These are phyloP conservation scores for Boechera divaricarpa DNA, from an alignment of 345 rosid genomes.

Conservation along the genomic window DNA sequence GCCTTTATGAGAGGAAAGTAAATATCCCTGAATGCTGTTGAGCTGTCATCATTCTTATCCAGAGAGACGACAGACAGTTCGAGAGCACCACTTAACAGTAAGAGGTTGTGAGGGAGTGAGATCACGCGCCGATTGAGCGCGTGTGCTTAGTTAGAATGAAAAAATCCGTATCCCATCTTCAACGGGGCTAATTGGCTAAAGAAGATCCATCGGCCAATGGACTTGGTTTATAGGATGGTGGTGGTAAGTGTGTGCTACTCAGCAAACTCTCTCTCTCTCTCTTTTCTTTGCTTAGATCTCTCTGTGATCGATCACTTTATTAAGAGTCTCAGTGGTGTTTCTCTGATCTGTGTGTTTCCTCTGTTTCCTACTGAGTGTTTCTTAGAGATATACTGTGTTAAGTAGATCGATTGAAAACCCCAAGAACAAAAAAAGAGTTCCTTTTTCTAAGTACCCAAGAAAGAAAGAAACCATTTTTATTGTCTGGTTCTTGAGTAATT, in stretches of 20 bases:
- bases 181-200: constrained; percentile 21
- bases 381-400: neutral
- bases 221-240: constrained; percentile 24
- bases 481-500: constrained; percentile 13
- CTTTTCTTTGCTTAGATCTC: constrained; percentile 16
- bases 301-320: constrained; percentile 14
- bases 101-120: constrained; percentile 11
- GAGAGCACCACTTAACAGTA: constrained; percentile 7
- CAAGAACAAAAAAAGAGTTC: neutral
- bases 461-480: constrained; percentile 3
- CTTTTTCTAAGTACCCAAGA: neutral
- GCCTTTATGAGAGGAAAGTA: neutral
- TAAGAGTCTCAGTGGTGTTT: neutral
- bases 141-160: constrained; percentile 14
- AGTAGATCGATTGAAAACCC: neutral
- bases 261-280: neutral
- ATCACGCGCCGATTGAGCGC: constrained; percentile 2
- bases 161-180: constrained; percentile 33
- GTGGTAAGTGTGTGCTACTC: constrained; percentile 29
- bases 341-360: constrained; percentile 23
- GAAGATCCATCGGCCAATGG: constrained; percentile 40
- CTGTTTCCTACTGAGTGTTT: constrained; percentile 28
- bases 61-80: neutral
- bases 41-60: constrained; percentile 20
- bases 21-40: neutral